phyloP scores from a whole-genome alignment of 192 early-diverging fungal species.

The Pecoramyces ruminantium region DNA sequence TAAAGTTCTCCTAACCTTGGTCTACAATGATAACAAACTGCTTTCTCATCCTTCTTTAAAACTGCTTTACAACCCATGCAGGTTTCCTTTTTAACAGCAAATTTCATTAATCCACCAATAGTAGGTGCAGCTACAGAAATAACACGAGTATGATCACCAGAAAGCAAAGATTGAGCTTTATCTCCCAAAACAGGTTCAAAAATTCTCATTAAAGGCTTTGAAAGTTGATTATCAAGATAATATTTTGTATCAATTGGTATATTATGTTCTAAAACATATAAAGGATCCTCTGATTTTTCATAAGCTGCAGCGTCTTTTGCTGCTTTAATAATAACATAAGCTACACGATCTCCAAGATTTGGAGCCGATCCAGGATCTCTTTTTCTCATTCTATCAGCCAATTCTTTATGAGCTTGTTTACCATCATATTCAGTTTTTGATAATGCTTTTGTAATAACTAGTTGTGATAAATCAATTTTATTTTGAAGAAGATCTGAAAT shows the following conservation, averaged over 20 bases:
- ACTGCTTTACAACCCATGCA: conserved; percentile 86
- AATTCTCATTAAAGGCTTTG: conserved; percentile 80
- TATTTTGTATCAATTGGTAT: conserved; percentile 92
- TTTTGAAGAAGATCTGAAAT: conserved; percentile 91
- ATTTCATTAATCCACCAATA: conserved; percentile 80
- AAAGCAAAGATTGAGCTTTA: conserved; percentile 48
- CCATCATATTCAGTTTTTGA: conserved; percentile 86
- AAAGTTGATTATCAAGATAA: conserved; percentile 91
- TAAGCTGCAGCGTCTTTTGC: conserved; percentile 75
- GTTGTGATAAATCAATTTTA: conserved; percentile 87
- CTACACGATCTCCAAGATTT: conserved; percentile 85
- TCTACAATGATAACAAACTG: conserved; percentile 68
- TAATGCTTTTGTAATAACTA: conserved; percentile 91
- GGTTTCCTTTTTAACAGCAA: conserved; percentile 77
- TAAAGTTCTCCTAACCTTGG: conserved; percentile 59
- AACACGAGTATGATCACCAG: conserved; percentile 55
- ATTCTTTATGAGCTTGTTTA: conserved; percentile 89
- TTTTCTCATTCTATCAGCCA: conserved; percentile 91
- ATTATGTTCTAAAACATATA: conserved; percentile 96
- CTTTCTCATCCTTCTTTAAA: conserved; percentile 44
- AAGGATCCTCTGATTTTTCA: conserved; percentile 95
- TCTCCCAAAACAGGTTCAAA: conserved; percentile 92
- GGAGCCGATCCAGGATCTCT: conserved; percentile 92
- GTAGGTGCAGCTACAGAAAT: conserved; percentile 78
- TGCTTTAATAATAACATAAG: conserved; percentile 86